Percentiles rank a stretch among this genome's conserved stretches.
These are phyloP conservation scores for Fragilaria crotonensis DNA, from an alignment of 108 stramenopile genomes.

Conservation along the genomic window DNA sequence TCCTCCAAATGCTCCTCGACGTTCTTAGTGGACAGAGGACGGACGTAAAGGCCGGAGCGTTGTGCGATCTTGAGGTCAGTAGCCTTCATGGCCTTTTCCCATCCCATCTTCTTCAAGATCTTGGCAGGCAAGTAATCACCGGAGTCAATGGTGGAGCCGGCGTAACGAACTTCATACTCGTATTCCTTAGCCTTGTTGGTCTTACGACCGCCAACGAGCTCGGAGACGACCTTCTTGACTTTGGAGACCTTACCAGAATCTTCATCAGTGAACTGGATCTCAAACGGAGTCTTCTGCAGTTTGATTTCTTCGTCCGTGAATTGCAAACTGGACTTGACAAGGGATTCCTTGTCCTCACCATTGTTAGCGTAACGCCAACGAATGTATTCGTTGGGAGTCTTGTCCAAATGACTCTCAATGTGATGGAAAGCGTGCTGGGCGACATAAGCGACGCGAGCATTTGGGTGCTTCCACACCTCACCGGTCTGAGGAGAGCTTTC, in stretches of 20 bases:
- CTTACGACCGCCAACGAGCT: conserved; percentile 94
- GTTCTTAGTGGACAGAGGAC: conserved; percentile 94
- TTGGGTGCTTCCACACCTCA: conserved; percentile 99
- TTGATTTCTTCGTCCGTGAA: conserved; percentile 89
- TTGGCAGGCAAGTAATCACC: conserved; percentile 87
- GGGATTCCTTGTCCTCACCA: conserved; percentile 98
- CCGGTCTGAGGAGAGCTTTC: conserved; percentile 93
- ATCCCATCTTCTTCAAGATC: conserved; percentile 97
- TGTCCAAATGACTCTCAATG: conserved; percentile 94
- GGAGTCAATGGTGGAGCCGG: conserved; percentile 78
- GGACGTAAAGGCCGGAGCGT: conserved; percentile 86
- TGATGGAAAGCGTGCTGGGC: conserved; percentile 99
- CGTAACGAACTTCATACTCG: conserved; percentile 94
- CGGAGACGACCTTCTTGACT: conserved; percentile 94
- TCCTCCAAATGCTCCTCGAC: conserved; percentile 97
- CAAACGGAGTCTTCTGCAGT: conserved; percentile 92
- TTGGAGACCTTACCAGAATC: conserved; percentile 91
- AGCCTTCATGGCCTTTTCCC: conserved; percentile 98
- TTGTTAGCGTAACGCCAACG: conserved; percentile 99
- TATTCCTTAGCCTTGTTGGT: conserved; percentile 94
- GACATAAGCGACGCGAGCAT: conserved; percentile 98
- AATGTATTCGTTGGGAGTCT: conserved; percentile 99
- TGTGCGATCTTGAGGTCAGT: conserved; percentile 98
- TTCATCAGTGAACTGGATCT: conserved; percentile 92
- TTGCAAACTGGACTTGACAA: conserved; percentile 96